These are phyloP conservation scores for Periconia sp. DNA, from an alignment of 2,329 filamentous ascomycete species.

Conservation along the genomic window DNA sequence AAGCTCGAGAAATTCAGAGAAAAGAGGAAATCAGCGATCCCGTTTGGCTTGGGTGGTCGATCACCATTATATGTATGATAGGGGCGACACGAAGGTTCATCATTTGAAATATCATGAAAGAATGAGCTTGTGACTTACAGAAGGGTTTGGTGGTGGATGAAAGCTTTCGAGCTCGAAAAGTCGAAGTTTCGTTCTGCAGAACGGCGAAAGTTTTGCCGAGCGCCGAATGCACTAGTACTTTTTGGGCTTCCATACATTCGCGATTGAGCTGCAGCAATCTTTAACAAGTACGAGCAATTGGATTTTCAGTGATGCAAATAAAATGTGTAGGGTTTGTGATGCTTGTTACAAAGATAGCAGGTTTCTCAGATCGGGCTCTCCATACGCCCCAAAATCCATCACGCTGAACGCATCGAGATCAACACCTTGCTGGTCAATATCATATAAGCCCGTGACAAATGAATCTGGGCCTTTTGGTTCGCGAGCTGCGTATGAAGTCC, in stretches of 20 bases:
- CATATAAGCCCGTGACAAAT: conserved; percentile 8
- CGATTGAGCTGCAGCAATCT: no score
- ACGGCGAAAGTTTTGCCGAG: conserved; percentile 26
- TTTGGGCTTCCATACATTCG: no score
- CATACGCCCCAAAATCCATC: conserved; percentile 5
- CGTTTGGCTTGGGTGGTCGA: conserved; percentile 50
- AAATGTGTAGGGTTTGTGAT: no score
- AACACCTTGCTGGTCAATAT: neutral
- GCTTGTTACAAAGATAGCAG: no score
- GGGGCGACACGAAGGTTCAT: conserved; percentile 49
- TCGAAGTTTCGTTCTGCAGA: conserved; percentile 24
- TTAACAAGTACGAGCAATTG: no score
- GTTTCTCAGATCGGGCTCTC: conserved; percentile 7
- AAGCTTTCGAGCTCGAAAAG: conserved; percentile 17
- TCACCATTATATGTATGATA: conserved; percentile 49
- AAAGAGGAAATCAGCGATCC: conserved; percentile 38
- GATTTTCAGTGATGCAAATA: no score
- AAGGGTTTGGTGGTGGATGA: conserved; percentile 28
- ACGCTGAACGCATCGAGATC: conserved; percentile 2
- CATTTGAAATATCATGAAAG: conserved; percentile 22
- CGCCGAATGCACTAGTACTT: conserved; percentile 5
- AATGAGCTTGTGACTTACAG: conserved; percentile 33
- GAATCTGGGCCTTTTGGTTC: no score
- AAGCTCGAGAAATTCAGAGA: conserved; percentile 11
- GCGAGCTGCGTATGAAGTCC: no score